Base-by-base conservation (phyloP, 768 basidiomycete genomes). In the Russula vinacea region DNA sequence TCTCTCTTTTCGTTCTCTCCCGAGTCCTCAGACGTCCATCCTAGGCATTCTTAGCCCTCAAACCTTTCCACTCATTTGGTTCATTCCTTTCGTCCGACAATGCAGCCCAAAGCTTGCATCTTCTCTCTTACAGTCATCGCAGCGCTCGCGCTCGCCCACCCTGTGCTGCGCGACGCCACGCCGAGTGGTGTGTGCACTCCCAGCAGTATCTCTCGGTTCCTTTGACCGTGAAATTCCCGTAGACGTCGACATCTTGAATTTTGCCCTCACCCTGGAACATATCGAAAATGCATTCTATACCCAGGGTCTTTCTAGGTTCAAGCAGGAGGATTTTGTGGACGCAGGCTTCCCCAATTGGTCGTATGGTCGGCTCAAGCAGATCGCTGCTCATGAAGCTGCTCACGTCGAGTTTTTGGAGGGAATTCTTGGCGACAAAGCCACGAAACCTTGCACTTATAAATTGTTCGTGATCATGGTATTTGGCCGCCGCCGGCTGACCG, bases 341-440 rank as follows among this genome's bases (percentile, higher is more conserved):
- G 78, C 76, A 33, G 78, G 77, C 33, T 73, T 76, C 32, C 69
- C 75, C 10, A 32, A 68, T 62, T 78, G 75, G 72, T 77, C 76
- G 52, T 74, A 77, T 60, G 74, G 74, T 11, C 71, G 76, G 24
- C 66, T 70, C 59, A 58, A 69, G 39, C 72, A 80, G 69, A 77
- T 80, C 45, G 72, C 76, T 26, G 70, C 71, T 42, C 80, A 81
- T 67, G 80, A 81, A 67, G 69, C 73, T 24, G 67, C 74, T 16
- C 80, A 81, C 67, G 80, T 80, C 62, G 62, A 71, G 7, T 71
- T 76, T 65, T 73, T 80, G 62, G 64, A 71, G 45, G 62, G 56
- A 10, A 74, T 72, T 22, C 74, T 80, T 29, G 79, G 79, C 2
- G 62, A 66, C 26, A 68, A 69, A 22, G 77, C 78, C 35, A 73